Evolutionary conservation across 2,329 filamentous ascomycete species (phyloP), one percentile per base, ranked within the genome.

Genomic region (Aspergillus udagawae): DNA sequence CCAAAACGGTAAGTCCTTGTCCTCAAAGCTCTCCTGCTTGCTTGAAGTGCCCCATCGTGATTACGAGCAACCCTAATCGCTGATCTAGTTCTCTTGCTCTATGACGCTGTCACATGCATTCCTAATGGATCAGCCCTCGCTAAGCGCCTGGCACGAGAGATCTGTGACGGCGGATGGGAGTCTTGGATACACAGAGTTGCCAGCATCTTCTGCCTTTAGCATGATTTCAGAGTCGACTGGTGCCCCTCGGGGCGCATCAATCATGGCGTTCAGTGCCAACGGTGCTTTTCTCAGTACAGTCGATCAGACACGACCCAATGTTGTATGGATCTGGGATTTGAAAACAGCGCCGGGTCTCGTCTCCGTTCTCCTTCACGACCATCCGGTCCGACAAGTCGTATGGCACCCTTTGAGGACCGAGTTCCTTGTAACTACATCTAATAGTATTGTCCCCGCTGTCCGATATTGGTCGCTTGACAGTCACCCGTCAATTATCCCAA

Each of bases 281-380:
- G 73, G 73, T 4, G 64, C 51, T 0, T 62, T 76, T 12, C 59
- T 79, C 14, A 75, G 73, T 9, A 76, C 73, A 2, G 68, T 75
- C 41, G 72, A 75, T 54, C 71, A 75, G n/a, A 65, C 66, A 23
- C 69, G 73, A 7, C 73, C 77, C 14, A 76, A 77, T 54, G 74
- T 79, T 20, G 69, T 76, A 21, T 79, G 77, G 76, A 73, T 79
- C 57, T 79, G 77, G 77, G 70, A 71, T 4, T 51, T 77, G 50
- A 65, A 70, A 35, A 55, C 51, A 3, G 62, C 65, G 0, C 64
- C 70, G 2, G 62, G 54, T 6, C 63, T 76, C 8, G 53, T 65
- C 6, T 74, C 75, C n/a, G 69, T 68, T 4, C 57, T 79, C 1
- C 72, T 78, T 20, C 77, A 79, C 51, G 76, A 77, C 49, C 70